Evolutionary conservation across 768 basidiomycete genomes (phyloP).

Genomic region (Suillus weaverae): DNA sequence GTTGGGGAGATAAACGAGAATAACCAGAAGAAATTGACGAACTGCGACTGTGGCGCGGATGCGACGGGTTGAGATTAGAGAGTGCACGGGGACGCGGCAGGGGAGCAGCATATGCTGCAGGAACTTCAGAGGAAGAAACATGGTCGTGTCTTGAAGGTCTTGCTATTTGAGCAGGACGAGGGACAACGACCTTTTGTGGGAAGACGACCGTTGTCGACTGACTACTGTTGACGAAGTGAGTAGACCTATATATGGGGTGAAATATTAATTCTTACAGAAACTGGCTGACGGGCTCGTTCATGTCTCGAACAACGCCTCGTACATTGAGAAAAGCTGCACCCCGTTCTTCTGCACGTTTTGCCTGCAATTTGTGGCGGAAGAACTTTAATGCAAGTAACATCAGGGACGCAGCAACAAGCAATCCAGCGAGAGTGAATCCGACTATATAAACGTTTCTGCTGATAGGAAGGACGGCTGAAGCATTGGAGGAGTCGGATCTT

Average conservation of each 20-base stretch:
- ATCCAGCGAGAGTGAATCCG: constrained; percentile 50
- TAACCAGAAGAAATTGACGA: constrained; percentile 38
- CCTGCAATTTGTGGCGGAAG: constrained; percentile 40
- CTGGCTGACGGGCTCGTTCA: constrained; percentile 8
- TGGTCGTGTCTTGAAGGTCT: constrained; percentile 45
- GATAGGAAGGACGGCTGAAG: constrained; percentile 8
- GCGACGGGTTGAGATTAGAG: constrained; percentile 21
- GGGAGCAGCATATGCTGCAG: constrained; percentile 5
- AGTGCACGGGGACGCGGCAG: constrained; percentile 17
- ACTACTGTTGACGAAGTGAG: constrained; percentile 40
- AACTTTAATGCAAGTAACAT: constrained; percentile 45
- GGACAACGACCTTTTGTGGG: constrained; percentile 47
- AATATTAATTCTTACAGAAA: constrained; percentile 12
- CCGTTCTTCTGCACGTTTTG: constrained; percentile 37
- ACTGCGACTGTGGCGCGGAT: constrained; percentile 32
- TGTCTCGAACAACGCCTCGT: constrained; percentile 8
- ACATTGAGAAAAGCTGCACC: constrained; percentile 42
- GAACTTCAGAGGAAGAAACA: constrained; percentile 41
- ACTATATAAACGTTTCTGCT: constrained; percentile 42
- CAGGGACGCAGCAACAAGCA: constrained; percentile 38
- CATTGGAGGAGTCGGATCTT: constrained; percentile 12
- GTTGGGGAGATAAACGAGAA: constrained; percentile 34
- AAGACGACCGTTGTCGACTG: constrained; percentile 50
- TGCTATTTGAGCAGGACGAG: constrained; percentile 39
- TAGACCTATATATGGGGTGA: not conserved